Evolutionary conservation across 192 early-diverging fungal genomes (phyloP).

Genomic region (Entomortierella lignicola): DNA sequence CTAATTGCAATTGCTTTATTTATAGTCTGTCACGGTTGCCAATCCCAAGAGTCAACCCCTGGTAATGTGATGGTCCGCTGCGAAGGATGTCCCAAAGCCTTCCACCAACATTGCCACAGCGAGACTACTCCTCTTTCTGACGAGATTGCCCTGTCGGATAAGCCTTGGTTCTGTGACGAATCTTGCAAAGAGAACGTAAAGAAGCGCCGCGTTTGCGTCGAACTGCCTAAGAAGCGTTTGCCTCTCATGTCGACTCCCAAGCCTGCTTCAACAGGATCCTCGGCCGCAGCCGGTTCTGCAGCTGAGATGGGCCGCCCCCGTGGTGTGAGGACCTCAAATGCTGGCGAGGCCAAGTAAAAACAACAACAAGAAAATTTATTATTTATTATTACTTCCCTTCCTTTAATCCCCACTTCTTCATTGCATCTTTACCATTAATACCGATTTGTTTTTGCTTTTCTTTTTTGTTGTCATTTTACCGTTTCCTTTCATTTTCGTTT

Average conservation of each 20-base stretch:
- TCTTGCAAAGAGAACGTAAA: conserved; percentile 66
- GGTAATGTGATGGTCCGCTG: conserved; percentile 80
- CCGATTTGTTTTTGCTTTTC: conserved; percentile 14
- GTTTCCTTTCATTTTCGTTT: conserved; percentile 24
- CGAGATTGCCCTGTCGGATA: conserved; percentile 56
- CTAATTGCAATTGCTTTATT: conserved; percentile 24
- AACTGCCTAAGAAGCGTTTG: conserved; percentile 69
- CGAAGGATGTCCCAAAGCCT: conserved; percentile 86
- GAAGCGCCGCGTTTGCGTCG: conserved; percentile 68
- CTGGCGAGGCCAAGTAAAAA: conserved; percentile 40
- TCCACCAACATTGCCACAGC: conserved; percentile 78
- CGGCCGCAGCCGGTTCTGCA: conserved; percentile 43
- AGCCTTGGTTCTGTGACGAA: conserved; percentile 73
- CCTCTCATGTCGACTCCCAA: conserved; percentile 74
- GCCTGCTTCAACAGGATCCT: conserved; percentile 14
- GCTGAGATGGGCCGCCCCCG: conserved; percentile 28
- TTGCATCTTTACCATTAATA: conserved; percentile 29
- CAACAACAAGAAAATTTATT: neutral
- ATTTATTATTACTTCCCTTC: neutral
- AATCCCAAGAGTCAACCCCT: conserved; percentile 69
- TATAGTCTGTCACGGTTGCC: conserved; percentile 76
- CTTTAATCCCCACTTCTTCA: conserved; percentile 1
- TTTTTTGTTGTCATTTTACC: conserved; percentile 16
- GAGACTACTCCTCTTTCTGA: conserved; percentile 52
- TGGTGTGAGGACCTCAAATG: conserved; percentile 35